phyloP scores from a whole-genome alignment of 2,329 filamentous ascomycete genomes.

The Colletotrichum spaethianum region DNA sequence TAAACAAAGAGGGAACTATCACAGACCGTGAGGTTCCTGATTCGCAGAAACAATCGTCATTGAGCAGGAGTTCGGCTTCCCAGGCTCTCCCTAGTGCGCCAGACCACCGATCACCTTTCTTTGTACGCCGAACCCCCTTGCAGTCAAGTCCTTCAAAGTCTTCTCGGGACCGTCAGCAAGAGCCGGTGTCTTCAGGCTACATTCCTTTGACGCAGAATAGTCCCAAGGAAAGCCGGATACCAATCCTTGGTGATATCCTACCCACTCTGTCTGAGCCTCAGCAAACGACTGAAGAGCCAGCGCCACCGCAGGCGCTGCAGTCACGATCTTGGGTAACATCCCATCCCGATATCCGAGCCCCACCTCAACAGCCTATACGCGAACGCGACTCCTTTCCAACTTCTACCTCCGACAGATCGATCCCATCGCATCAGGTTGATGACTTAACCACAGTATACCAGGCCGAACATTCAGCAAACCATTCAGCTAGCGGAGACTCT shows the following conservation, averaged over 20 bases:
- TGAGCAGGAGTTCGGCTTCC: slow-evolving; percentile 27
- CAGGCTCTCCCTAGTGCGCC: slow-evolving; percentile 3
- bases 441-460: slow-evolving; percentile 3
- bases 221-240: not conserved
- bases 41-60: slow-evolving; percentile 37
- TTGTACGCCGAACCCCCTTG: slow-evolving; percentile 17
- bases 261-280: slow-evolving; percentile 1
- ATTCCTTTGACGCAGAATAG: slow-evolving; percentile 17
- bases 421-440: slow-evolving; percentile 35
- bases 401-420: slow-evolving; percentile 17
- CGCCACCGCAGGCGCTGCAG: not conserved
- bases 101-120: not conserved
- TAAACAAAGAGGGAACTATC: not conserved
- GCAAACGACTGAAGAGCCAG: not conserved
- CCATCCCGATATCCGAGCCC: slow-evolving; percentile 8
- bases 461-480: slow-evolving; percentile 1
- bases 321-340: not conserved
- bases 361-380: slow-evolving; percentile 4
- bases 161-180: slow-evolving; percentile 4
- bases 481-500: not conserved
- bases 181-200: not conserved
- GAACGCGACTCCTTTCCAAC: slow-evolving; percentile 13
- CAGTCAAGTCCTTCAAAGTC: not conserved
- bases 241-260: not conserved
- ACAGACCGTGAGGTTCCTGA: slow-evolving; percentile 31